Evolutionary conservation across 805 yeast genomes (phyloP).

Genomic region (Pichia rugopelliculosa): DNA sequence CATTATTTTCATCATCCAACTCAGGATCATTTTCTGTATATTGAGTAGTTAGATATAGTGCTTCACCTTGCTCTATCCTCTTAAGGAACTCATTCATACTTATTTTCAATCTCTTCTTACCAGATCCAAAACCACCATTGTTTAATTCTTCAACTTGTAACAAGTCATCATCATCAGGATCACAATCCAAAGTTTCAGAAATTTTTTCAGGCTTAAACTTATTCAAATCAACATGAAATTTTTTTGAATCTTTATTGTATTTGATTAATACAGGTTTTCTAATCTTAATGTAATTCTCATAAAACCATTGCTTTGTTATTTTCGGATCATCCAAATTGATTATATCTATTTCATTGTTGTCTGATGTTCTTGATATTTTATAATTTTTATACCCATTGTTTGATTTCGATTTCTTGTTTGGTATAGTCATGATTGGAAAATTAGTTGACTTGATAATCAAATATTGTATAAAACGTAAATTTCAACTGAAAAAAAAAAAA

Average conservation of each 20-base stretch:
- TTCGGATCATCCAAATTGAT: slow-evolving; percentile 8
- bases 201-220: slow-evolving; percentile 9
- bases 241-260: not conserved
- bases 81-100: slow-evolving; percentile 41
- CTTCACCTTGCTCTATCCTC: slow-evolving; percentile 32
- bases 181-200: slow-evolving; percentile 8
- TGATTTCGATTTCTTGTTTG: slow-evolving; percentile 1
- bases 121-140: slow-evolving; percentile 64
- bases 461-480: too few species aligned
- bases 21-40: slow-evolving; percentile 43
- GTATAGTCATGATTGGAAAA: not conserved
- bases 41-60: slow-evolving; percentile 61
- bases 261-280: slow-evolving; percentile 13
- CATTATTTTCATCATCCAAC: slow-evolving; percentile 20
- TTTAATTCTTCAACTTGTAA: slow-evolving; percentile 54
- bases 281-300: slow-evolving; percentile 8
- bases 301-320: slow-evolving; percentile 11
- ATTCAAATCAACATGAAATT: slow-evolving; percentile 3
- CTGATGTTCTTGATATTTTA: not conserved
- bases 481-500: not conserved
- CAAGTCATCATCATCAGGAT: not conserved
- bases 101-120: slow-evolving; percentile 46
- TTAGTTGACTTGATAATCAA: too few species aligned
- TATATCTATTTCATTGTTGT: slow-evolving; percentile 4
- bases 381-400: slow-evolving; percentile 3